Conservation (phyloP, 2,329 filamentous ascomycete species). For the Sclerotinia spermophila region DNA sequence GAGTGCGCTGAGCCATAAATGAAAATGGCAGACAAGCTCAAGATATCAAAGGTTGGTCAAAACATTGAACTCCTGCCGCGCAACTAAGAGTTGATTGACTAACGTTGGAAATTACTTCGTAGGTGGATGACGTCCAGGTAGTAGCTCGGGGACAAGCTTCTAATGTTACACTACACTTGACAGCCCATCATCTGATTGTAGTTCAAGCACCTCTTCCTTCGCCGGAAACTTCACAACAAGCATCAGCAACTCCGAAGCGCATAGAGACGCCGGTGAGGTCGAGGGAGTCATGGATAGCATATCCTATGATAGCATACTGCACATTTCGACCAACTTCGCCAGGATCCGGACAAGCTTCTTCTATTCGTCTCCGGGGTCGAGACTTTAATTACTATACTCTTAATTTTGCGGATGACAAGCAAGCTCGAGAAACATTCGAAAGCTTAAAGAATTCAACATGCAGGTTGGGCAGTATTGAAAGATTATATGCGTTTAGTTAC, state of each 20-base stretch:
- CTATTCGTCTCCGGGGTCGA: conserved; percentile 82
- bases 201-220: conserved; percentile 35
- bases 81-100: conserved; percentile 3
- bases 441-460: conserved; percentile 79
- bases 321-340: conserved; percentile 70
- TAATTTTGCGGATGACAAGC: conserved; percentile 71
- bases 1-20: conserved; percentile 21
- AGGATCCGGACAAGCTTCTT: conserved; percentile 66
- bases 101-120: conserved; percentile 26
- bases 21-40: conserved; percentile 43
- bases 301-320: conserved; percentile 84
- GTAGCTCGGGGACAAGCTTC: conserved; percentile 55
- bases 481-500: conserved; percentile 87
- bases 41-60: conserved; percentile 42
- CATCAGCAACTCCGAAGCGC: conserved; percentile 26
- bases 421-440: conserved; percentile 82
- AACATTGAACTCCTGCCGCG: background rate
- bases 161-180: conserved; percentile 56
- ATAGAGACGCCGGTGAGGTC: conserved; percentile 38
- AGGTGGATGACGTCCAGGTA: conserved; percentile 59
- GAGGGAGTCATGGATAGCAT: conserved; percentile 88
- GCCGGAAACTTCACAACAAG: conserved; percentile 2
- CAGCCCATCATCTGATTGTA: conserved; percentile 56
- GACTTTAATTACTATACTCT: conserved; percentile 95
- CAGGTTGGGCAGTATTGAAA: conserved; percentile 77